Evolutionary conservation across 306 rosid genomes (phyloP), one percentile per base, ranked within the genome.

Genomic region (Ormosia emarginata): DNA sequence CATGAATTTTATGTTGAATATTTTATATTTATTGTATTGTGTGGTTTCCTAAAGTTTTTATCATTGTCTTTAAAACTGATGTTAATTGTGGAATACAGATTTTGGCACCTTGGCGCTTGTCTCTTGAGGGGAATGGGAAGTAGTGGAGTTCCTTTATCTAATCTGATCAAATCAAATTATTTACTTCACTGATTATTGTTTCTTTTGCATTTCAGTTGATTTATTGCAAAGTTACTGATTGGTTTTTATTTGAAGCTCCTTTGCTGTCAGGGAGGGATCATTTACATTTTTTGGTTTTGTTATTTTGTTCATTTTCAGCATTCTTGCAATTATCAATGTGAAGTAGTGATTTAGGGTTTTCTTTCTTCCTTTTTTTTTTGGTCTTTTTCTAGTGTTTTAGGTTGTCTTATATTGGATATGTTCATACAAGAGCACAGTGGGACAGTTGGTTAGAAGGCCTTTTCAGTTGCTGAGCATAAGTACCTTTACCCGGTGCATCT

Each of bases 21-120:
- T 72, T 55, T 74, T 69, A 56, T 65, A 57, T 55, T 50, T 79
- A 32, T 78, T 81, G 71, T 82, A 63, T 5, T 75, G 72, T 57
- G 81, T 85, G 73, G 67, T 41, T 61, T 78, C 78, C n/a, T 70
- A 67, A 57, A 6, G 68, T 61, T 72, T 29, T 74, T 57, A 37
- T 58, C 56, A 75, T 53, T 84, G 62, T 52, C 83, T 64, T 13
- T 59, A 77, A 86, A 80, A 74, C 87, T 91, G 86, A 87, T 87
- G 81, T 82, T 74, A 81, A 82, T 86, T 85, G 57, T 88, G 83
- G 81, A 88, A 87, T 83, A 92, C 92, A 88, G 92, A 90, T 90
- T 80, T 79, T 63, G 74, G 86, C 88, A 33, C 86, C 79, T 58
- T 86, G 88, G 89, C 80, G 85, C 85, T 46, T 85, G 66, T 83